Conservation (phyloP, 148 eudicot genomes). For the Rheum nobile region DNA sequence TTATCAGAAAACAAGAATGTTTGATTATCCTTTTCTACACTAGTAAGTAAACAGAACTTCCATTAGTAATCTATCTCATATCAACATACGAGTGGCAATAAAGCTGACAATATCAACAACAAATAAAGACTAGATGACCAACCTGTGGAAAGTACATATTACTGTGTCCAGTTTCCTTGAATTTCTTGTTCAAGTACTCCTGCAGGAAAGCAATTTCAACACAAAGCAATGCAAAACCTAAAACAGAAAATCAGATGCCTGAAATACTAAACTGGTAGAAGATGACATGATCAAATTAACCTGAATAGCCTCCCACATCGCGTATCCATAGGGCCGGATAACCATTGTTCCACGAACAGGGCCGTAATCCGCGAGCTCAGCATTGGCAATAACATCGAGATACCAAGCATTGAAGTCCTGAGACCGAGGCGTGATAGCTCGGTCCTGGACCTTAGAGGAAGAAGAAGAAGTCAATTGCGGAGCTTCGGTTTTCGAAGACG, state of each 20-base stretch:
- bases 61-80: not conserved
- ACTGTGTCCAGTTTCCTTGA: slow-evolving; percentile 96
- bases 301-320: slow-evolving; percentile 98
- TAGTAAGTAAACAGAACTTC: not conserved
- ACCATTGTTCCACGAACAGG: slow-evolving; percentile 99
- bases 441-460: slow-evolving; percentile 28
- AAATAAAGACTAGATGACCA: not conserved
- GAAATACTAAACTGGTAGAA: not conserved
- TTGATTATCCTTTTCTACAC: not conserved
- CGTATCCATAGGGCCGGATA: slow-evolving; percentile 95
- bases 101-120: not conserved
- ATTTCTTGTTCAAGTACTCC: slow-evolving; percentile 89
- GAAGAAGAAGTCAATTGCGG: slow-evolving; percentile 13
- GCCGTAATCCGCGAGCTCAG: slow-evolving; percentile 94
- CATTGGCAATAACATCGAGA: slow-evolving; percentile 65
- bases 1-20: slow-evolving; percentile 6
- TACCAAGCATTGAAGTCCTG: slow-evolving; percentile 95
- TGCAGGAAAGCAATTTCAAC: slow-evolving; percentile 15
- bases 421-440: slow-evolving; percentile 63
- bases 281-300: slow-evolving; percentile 10
- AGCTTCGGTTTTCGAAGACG: slow-evolving; percentile 10
- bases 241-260: not conserved
- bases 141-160: slow-evolving; percentile 99
- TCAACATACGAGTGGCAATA: not conserved
- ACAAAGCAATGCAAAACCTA: not conserved